Conservation (phyloP, 73 alveolate genomes). For the Durusdinium trenchii region DNA sequence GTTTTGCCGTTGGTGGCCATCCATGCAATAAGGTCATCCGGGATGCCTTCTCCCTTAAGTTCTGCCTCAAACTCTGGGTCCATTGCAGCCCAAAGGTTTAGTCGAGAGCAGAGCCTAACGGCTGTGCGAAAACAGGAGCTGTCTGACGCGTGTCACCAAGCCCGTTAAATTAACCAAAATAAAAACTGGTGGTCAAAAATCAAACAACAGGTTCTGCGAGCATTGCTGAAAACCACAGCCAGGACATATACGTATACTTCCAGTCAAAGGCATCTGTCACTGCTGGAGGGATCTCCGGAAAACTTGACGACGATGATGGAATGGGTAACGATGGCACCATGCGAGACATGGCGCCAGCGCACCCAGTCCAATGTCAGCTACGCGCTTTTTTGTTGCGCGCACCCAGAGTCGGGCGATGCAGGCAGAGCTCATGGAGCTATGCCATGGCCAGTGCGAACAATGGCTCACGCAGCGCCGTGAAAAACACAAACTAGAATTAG, state of each 20-base stretch:
- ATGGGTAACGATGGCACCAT: no score
- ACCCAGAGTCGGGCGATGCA: background rate
- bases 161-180: background rate
- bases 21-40: background rate
- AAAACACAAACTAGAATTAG: background rate
- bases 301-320: no score
- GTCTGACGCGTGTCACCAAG: background rate
- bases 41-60: background rate
- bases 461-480: background rate
- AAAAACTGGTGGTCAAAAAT: no score
- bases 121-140: background rate
- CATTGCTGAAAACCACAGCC: no score
- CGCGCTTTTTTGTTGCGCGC: no score
- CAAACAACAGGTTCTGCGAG: no score
- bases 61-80: slow-evolving; percentile 16
- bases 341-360: no score
- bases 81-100: background rate
- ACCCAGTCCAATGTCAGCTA: no score
- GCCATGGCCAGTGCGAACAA: background rate
- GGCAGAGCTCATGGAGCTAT: slow-evolving; percentile 8
- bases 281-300: no score
- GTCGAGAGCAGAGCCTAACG: background rate
- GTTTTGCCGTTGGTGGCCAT: background rate
- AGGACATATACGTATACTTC: no score
- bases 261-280: no score